phyloP scores from a whole-genome alignment of 1,284 basidiomycete genomes.

The Rhizoctonia solani region DNA sequence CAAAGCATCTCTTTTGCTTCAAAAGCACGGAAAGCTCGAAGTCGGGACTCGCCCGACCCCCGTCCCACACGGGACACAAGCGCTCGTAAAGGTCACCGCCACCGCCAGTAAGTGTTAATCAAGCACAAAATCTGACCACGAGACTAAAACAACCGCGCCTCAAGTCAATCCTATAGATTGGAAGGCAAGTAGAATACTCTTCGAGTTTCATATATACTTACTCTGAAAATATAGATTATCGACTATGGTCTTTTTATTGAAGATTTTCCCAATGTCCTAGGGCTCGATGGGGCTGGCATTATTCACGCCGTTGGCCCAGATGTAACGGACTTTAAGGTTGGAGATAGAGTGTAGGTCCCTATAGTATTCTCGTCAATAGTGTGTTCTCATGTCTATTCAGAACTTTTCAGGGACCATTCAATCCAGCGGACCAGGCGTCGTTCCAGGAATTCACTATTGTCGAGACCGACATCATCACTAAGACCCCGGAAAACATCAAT shows the following conservation, averaged over 20 bases:
- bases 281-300: constrained; percentile 27
- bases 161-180: constrained; percentile 39
- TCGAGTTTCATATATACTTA: background rate
- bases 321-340: constrained; percentile 13
- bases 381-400: background rate
- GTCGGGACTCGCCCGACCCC: constrained; percentile 14
- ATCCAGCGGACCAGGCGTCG: background rate
- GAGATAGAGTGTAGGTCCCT: constrained; percentile 35
- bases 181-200: constrained; percentile 1
- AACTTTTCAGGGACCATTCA: background rate
- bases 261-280: constrained; percentile 24
- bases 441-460: constrained; percentile 11
- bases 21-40: constrained; percentile 24
- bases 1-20: constrained; percentile 18
- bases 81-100: constrained; percentile 17
- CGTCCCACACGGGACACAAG: constrained; percentile 15
- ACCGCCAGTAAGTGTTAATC: constrained; percentile 5
- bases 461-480: background rate
- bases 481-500: constrained; percentile 14
- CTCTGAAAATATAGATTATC: background rate
- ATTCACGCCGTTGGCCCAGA: constrained; percentile 16
- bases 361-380: background rate
- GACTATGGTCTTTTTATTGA: constrained; percentile 2
- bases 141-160: constrained; percentile 73
- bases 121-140: constrained; percentile 49